Evolutionary conservation across 2,329 filamentous ascomycete species (phyloP).

Genomic region (Apiospora aurea): DNA sequence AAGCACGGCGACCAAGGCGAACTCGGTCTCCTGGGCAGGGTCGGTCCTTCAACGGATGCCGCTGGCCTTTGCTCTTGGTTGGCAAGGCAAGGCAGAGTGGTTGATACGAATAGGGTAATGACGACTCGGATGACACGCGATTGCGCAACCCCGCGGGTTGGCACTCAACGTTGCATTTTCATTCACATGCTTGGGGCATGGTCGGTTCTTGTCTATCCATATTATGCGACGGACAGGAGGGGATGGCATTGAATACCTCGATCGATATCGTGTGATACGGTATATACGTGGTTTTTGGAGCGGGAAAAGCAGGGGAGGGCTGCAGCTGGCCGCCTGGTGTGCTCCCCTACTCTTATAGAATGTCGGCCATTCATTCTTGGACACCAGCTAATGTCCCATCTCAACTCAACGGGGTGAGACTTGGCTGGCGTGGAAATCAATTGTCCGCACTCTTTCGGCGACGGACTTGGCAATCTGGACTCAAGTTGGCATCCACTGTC

Average conservation of each 20-base stretch:
- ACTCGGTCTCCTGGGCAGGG: constrained; percentile 2
- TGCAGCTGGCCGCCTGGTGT: not conserved
- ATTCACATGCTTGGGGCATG: not conserved
- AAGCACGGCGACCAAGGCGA: constrained; percentile 2
- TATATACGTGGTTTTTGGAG: constrained; percentile 5
- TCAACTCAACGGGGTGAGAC: not conserved
- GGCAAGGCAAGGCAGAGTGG: constrained; percentile 11
- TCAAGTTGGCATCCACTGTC: not conserved
- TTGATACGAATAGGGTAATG: constrained; percentile 18
- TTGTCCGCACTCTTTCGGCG: constrained; percentile 18
- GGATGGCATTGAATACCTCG: constrained; percentile 12
- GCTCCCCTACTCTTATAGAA: not conserved
- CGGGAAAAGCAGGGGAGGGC: not conserved
- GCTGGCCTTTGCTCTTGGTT: not conserved
- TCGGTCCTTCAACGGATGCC: not conserved
- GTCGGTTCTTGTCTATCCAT: not conserved
- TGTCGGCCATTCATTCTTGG: constrained; percentile 1
- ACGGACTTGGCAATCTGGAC: constrained; percentile 24
- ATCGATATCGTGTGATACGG: not conserved
- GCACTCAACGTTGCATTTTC: not conserved
- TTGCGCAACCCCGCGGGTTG: constrained; percentile 15
- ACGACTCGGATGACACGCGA: constrained; percentile 13
- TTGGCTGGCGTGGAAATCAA: not conserved
- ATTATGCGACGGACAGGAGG: constrained; percentile 7
- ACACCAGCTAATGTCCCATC: not conserved